phyloP scores from a whole-genome alignment of 768 basidiomycete genomes.

The Tulasnella sp. region DNA sequence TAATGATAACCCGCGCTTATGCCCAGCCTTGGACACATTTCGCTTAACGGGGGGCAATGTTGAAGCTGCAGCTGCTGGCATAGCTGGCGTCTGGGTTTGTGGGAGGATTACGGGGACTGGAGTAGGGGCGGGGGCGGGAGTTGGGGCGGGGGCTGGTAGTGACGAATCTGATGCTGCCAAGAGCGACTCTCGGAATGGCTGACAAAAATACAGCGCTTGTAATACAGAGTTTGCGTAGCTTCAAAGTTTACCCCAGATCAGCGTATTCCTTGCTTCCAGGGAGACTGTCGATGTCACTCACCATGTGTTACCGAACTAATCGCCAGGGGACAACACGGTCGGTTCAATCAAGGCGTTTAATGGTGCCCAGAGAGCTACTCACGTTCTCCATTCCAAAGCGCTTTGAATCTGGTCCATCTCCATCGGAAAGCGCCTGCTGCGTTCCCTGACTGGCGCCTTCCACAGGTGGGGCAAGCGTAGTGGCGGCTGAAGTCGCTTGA shows the following conservation, averaged over 20 bases:
- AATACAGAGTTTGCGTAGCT: conserved; percentile 99
- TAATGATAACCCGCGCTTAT: neutral
- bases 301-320: conserved; percentile 75
- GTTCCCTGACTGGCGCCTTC: neutral
- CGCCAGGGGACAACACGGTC: neutral
- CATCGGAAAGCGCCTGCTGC: neutral
- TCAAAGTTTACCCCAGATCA: conserved; percentile 7
- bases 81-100: neutral
- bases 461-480: neutral
- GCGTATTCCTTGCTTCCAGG: neutral
- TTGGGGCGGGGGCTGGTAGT: conserved; percentile 23
- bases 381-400: conserved; percentile 97
- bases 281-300: conserved; percentile 28
- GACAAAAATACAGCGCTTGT: conserved; percentile 91
- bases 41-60: neutral
- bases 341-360: no score
- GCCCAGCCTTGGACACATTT: neutral
- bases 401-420: conserved; percentile 52
- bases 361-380: no score
- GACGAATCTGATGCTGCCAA: conserved; percentile 53
- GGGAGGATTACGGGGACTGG: conserved; percentile 11
- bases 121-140: conserved; percentile 24
- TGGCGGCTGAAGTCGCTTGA: neutral
- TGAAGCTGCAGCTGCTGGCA: neutral
- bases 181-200: conserved; percentile 85